These are phyloP conservation scores for Podaxis sp. DNA, from an alignment of 768 basidiomycete species.

Conservation along the genomic window DNA sequence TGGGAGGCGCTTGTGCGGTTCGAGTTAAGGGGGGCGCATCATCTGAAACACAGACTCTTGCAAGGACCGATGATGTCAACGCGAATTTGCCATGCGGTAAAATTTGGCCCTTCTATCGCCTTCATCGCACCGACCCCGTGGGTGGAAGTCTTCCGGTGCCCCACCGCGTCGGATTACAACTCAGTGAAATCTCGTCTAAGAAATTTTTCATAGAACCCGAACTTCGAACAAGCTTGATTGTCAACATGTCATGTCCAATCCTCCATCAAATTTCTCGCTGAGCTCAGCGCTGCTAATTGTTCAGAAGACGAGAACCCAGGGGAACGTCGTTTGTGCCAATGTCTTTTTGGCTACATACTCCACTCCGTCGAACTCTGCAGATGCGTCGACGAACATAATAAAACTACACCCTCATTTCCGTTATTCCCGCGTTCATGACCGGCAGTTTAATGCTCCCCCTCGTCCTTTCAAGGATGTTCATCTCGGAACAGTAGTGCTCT, in stretches of 20 bases:
- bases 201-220: not conserved
- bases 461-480: not conserved
- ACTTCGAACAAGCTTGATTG: not conserved
- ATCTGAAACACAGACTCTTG: not conserved
- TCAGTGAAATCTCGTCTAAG: not conserved
- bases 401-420: not conserved
- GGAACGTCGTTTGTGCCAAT: not conserved
- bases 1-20: not conserved
- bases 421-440: not conserved
- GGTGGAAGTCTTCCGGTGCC: not conserved
- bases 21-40: not conserved
- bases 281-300: not conserved
- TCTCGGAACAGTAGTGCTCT: not conserved
- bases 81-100: not conserved
- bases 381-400: not conserved
- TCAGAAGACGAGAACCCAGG: not conserved
- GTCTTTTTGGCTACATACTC: not conserved
- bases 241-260: not conserved
- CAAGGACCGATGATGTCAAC: slow-evolving; percentile 1
- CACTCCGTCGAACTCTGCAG: not conserved
- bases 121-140: not conserved
- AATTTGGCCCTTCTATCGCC: not conserved
- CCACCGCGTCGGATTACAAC: not conserved
- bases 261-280: not conserved
- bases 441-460: not conserved